These are phyloP conservation scores for Boletellus sp. DNA, from an alignment of 768 basidiomycete species.

Conservation along the genomic window DNA sequence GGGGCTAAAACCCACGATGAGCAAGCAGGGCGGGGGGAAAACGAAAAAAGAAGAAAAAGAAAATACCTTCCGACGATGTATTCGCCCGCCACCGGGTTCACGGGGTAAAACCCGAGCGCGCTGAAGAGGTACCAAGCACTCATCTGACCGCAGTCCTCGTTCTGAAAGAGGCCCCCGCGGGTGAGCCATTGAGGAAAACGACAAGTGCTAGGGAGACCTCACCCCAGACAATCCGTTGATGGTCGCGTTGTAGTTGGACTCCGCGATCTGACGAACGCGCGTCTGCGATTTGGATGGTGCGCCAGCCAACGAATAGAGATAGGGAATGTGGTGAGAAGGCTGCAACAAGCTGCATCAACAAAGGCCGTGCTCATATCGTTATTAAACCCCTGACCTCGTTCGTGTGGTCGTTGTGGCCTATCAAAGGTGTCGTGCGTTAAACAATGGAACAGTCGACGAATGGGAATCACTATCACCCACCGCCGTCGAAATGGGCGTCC, in stretches of 20 bases:
- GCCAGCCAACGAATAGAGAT: conserved; percentile 71
- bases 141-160: conserved; percentile 91
- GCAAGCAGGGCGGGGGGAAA: neutral
- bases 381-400: conserved; percentile 50
- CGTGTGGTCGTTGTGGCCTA: conserved; percentile 76
- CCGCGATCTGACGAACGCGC: conserved; percentile 65
- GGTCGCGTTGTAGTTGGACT: conserved; percentile 61
- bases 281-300: conserved; percentile 69
- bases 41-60: neutral
- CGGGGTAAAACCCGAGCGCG: conserved; percentile 81
- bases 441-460: neutral
- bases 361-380: neutral
- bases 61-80: conserved; percentile 73
- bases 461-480: conserved; percentile 28
- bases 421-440: conserved; percentile 8
- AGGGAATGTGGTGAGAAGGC: conserved; percentile 87
- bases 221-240: conserved; percentile 72
- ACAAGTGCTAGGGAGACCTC: conserved; percentile 14
- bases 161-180: conserved; percentile 39
- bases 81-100: conserved; percentile 72
- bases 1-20: conserved; percentile 30
- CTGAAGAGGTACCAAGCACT: conserved; percentile 86
- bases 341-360: conserved; percentile 26
- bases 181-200: neutral
- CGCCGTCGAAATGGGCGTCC: conserved; percentile 52